Evolutionary conservation across 495 filamentous ascomycete genomes (phyloP).

Genomic region (Schizothecium vesticola): DNA sequence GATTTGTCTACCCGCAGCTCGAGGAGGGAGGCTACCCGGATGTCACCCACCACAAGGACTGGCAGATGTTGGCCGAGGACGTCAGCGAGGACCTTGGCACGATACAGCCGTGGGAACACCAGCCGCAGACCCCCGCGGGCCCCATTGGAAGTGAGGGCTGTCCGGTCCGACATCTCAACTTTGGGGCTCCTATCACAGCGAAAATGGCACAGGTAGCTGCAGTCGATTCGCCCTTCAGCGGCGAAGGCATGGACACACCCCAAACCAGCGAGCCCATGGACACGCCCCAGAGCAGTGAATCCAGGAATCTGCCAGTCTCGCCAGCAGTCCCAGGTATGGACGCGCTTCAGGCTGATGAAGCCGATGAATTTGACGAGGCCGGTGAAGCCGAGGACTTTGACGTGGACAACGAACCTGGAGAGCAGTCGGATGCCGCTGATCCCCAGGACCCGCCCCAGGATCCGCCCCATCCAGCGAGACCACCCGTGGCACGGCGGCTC

Average conservation of each 20-base stretch:
- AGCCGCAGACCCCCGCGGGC: not conserved
- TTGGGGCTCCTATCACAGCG: not conserved
- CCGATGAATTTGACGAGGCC: not conserved
- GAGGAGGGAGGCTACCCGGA: not conserved
- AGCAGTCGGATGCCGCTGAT: not conserved
- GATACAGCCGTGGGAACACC: conserved; percentile 4
- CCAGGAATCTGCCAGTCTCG: too few relatives aligned
- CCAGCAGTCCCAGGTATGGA: too few relatives aligned
- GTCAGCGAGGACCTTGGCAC: conserved; percentile 1
- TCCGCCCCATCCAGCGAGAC: not conserved
- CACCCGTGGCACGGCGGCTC: not conserved
- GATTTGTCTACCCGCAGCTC: conserved; percentile 1
- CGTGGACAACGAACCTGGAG: not conserved
- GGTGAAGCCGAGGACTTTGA: not conserved
- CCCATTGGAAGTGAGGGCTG: not conserved
- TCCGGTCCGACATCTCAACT: not conserved
- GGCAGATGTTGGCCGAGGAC: conserved; percentile 13
- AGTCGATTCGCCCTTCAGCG: not conserved
- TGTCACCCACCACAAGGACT: conserved; percentile 14
- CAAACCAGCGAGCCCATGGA: not conserved
- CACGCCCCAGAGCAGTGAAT: not conserved
- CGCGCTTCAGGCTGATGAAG: not conserved
- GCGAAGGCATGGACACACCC: not conserved
- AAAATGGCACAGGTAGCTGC: not conserved
- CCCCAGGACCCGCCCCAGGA: not conserved